phyloP scores from a whole-genome alignment of 257 asterid species.

The Haberlea rhodopensis region DNA sequence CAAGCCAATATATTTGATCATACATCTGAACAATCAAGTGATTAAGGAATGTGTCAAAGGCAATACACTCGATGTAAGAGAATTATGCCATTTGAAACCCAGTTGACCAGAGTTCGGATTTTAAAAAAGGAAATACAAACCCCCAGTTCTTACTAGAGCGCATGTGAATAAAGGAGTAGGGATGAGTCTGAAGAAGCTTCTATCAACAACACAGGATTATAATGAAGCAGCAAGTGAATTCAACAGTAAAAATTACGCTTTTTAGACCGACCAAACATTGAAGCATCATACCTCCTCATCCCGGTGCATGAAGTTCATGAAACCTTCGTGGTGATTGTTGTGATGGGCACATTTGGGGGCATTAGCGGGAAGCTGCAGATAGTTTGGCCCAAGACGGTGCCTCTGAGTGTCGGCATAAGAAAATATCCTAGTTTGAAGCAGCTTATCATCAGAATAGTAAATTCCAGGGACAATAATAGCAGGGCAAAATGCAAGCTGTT shows the following conservation, averaged over 20 bases:
- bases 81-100: not conserved
- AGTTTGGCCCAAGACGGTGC: conserved; percentile 84
- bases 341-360: conserved; percentile 69
- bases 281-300: conserved; percentile 59
- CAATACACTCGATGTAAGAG: not conserved
- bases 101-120: not conserved
- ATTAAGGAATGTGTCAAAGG: not conserved
- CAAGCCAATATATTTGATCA: conserved; percentile 6
- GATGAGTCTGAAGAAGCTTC: not conserved
- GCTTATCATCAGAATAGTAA: conserved; percentile 62
- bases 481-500: conserved; percentile 69
- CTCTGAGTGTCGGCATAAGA: conserved; percentile 74
- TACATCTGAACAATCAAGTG: conserved; percentile 14
- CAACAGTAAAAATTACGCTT: not conserved
- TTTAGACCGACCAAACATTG: not conserved
- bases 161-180: not conserved
- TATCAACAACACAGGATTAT: conserved; percentile 5
- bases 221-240: conserved; percentile 1
- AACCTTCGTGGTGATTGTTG: conserved; percentile 73
- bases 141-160: not conserved
- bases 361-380: conserved; percentile 67
- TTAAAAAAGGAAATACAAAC: not conserved
- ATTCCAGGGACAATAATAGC: conserved; percentile 61
- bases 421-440: conserved; percentile 63
- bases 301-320: conserved; percentile 77